Evolutionary conservation across 177 flowering plant species (phyloP).

Genomic region (Vitis hybrid): DNA sequence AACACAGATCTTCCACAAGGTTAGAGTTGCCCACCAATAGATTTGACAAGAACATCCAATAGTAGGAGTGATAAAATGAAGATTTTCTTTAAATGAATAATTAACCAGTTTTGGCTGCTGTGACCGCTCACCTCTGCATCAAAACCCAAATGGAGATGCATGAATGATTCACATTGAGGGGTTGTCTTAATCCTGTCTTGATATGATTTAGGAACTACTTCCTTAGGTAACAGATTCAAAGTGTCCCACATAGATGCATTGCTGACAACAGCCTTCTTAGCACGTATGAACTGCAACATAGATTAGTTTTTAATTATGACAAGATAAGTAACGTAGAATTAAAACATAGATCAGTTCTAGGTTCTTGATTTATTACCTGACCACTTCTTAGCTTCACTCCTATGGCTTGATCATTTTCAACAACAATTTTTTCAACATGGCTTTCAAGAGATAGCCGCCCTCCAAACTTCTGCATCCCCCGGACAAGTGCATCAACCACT

Average conservation of each 20-base stretch:
- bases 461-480: constrained; percentile 81
- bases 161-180: constrained; percentile 90
- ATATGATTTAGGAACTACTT: constrained; percentile 63
- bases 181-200: constrained; percentile 52
- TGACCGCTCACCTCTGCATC: constrained; percentile 71
- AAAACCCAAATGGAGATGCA: constrained; percentile 97
- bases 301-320: not conserved
- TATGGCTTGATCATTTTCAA: constrained; percentile 77
- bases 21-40: too few relatives aligned
- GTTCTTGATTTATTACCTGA: constrained; percentile 39
- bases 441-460: constrained; percentile 74
- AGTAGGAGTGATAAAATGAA: too few relatives aligned
- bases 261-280: constrained; percentile 95
- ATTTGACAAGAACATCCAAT: too few relatives aligned
- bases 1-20: too few relatives aligned
- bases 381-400: constrained; percentile 84
- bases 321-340: not conserved
- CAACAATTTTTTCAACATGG: constrained; percentile 74
- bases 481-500: constrained; percentile 82
- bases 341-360: not conserved
- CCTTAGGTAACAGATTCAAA: constrained; percentile 62
- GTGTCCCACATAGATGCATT: constrained; percentile 99
- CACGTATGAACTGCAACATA: constrained; percentile 76
- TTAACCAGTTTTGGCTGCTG: not conserved
- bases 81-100: not conserved